A percentile compares a stretch with the other conserved stretches of the same genome.
These are phyloP conservation scores for Psilocybe azurescens DNA, from an alignment of 768 basidiomycete genomes.

Conservation along the genomic window DNA sequence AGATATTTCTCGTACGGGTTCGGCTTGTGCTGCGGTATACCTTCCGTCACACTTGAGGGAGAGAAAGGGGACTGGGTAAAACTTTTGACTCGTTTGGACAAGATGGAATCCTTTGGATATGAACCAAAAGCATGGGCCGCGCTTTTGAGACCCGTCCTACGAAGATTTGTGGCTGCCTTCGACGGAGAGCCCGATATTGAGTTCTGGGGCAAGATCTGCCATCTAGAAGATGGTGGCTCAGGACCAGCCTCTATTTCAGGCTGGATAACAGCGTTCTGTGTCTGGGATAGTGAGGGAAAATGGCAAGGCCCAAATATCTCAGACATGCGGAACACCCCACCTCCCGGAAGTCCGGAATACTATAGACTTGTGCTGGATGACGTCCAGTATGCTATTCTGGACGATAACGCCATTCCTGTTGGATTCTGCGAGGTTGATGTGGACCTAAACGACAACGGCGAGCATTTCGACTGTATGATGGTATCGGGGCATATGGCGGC, in stretches of 20 bases:
- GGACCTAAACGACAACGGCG: constrained; percentile 26
- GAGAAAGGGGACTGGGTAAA: constrained; percentile 28
- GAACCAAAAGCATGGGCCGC: constrained; percentile 22
- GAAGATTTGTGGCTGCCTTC: constrained; percentile 26
- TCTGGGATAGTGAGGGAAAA: constrained; percentile 19
- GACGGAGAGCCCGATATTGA: constrained; percentile 17
- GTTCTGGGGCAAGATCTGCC: constrained; percentile 23
- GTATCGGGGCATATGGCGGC: constrained; percentile 27
- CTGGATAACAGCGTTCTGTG: constrained; percentile 28
- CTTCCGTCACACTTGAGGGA: constrained; percentile 27
- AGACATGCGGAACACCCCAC: background rate
- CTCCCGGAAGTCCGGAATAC: too few relatives aligned
- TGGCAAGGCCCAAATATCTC: constrained; percentile 18
- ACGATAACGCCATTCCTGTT: constrained; percentile 12
- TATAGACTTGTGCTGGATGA: constrained; percentile 12
- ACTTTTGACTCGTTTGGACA: constrained; percentile 25
- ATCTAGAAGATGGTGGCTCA: constrained; percentile 15
- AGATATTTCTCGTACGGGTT: constrained; percentile 26
- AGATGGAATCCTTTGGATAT: constrained; percentile 19
- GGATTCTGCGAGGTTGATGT: constrained; percentile 30
- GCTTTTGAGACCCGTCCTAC: constrained; percentile 21
- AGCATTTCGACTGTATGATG: constrained; percentile 23
- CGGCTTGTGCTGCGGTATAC: constrained; percentile 23
- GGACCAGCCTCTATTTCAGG: constrained; percentile 19
- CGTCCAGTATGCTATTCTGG: constrained; percentile 11